Conservation (phyloP, 2,329 filamentous ascomycete species). For the Neofusicoccum cordaticola region DNA sequence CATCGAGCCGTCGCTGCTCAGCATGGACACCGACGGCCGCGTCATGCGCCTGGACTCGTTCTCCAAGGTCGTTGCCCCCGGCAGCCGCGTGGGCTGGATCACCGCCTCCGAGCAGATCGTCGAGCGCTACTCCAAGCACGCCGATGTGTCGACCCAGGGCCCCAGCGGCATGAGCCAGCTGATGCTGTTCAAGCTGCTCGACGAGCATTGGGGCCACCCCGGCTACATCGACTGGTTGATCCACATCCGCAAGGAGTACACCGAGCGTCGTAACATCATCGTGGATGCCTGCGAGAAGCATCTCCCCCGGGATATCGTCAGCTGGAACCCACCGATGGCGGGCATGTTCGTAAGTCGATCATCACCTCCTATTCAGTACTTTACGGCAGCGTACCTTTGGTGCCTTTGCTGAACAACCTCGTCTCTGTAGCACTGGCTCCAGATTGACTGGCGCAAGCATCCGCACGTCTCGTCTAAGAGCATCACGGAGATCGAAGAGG, state of each 20-base stretch:
- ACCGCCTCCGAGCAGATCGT: slow-evolving; percentile 82
- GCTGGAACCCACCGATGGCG: slow-evolving; percentile 75
- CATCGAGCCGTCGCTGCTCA: slow-evolving; percentile 72
- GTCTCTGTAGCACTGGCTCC: slow-evolving; percentile 64
- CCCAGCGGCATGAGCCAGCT: slow-evolving; percentile 83
- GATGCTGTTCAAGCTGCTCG: slow-evolving; percentile 81
- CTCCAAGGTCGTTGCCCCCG: slow-evolving; percentile 85
- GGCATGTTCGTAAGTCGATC: slow-evolving; percentile 84
- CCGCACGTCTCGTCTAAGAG: slow-evolving; percentile 53
- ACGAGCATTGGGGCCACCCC: slow-evolving; percentile 89
- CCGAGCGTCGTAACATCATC: slow-evolving; percentile 71
- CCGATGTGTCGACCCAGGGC: slow-evolving; percentile 80
- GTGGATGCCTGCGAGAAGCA: slow-evolving; percentile 76
- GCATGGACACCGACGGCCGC: slow-evolving; percentile 79
- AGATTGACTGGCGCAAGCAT: slow-evolving; percentile 64
- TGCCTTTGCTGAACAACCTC: neutral
- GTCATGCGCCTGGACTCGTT: slow-evolving; percentile 91
- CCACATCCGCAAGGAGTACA: slow-evolving; percentile 77
- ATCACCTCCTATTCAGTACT: neutral
- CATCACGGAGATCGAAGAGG: slow-evolving; percentile 71
- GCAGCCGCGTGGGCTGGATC: slow-evolving; percentile 81
- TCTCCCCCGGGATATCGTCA: slow-evolving; percentile 70
- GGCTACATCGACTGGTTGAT: slow-evolving; percentile 90
- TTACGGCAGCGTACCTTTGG: neutral
- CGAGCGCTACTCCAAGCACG: slow-evolving; percentile 77